These are phyloP conservation scores for Clonostachys sp. DNA, from an alignment of 2,329 filamentous ascomycete species.

Conservation along the genomic window DNA sequence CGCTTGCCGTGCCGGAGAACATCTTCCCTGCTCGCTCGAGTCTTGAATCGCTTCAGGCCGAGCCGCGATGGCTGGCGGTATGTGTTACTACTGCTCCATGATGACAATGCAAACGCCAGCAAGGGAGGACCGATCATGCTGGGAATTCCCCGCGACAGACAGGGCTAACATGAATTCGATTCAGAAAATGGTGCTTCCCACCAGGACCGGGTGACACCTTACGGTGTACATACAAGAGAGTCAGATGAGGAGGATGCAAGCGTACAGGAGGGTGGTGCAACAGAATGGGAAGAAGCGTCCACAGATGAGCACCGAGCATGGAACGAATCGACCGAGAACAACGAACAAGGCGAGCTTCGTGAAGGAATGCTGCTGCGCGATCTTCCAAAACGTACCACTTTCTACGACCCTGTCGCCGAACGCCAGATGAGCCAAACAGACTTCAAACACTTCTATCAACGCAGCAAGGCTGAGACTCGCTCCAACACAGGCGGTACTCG, in stretches of 20 bases:
- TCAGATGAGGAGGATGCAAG: conserved; percentile 23
- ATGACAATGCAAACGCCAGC: too few relatives aligned
- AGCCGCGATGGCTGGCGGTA: too few relatives aligned
- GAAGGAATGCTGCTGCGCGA: conserved; percentile 59
- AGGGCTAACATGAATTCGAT: too few relatives aligned
- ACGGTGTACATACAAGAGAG: conserved; percentile 15
- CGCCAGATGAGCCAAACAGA: conserved; percentile 93
- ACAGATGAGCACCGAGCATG: conserved; percentile 6
- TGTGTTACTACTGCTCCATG: too few relatives aligned
- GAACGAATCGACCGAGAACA: conserved; percentile 9
- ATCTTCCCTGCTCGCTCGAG: too few relatives aligned
- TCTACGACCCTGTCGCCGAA: conserved; percentile 90
- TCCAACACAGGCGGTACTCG: conserved; percentile 26
- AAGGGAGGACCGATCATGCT: too few relatives aligned
- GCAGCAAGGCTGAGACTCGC: conserved; percentile 56
- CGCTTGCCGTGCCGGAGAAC: too few relatives aligned
- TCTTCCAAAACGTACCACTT: conserved; percentile 69
- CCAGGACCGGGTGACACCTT: neutral
- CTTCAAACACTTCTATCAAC: conserved; percentile 93
- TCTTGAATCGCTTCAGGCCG: too few relatives aligned
- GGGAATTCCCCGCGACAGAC: too few relatives aligned
- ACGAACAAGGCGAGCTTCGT: conserved; percentile 25
- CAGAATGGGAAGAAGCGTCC: neutral
- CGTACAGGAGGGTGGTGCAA: conserved; percentile 9
- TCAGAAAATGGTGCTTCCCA: neutral